Evolutionary conservation across 2,329 filamentous ascomycete genomes (phyloP), one percentile per base, ranked within the genome.

Genomic region (Trichoderma atroviride): DNA sequence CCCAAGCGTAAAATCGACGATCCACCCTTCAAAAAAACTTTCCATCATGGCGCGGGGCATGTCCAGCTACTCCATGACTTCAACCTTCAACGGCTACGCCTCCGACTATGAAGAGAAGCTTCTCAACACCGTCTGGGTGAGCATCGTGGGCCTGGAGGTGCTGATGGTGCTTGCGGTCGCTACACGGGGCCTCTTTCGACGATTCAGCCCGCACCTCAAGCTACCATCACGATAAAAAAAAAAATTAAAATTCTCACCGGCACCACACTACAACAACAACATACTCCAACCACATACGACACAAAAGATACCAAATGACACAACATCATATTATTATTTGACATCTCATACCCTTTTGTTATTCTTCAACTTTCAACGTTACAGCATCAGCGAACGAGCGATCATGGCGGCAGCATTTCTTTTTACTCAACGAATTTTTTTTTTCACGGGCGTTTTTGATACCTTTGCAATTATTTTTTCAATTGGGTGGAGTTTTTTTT

Each of bases 111-210:
- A 82, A 69, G 78, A 80, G 69, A 74, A 76, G 62, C 77, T 84
- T 40, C 76, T 85, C 58, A 84, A 85, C 77, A 77, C 78, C 40
- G 73, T 85, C 59, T 85, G 83, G 82, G 78, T 85, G 59, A 80
- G 81, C 52, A 79, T 85, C n/a, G 74, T 85, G 52, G 79, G 79
- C 22, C 73, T 85, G 43, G 82, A 85, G 71, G 79, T 81, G 22
- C 69, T 83, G 55, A 80, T 85, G 78, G 80, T 85, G 4, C 69
- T 82, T 35, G 78, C 79, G 11, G 80, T 84, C 14, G 78, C 76
- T 29, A 72, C 78, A 9, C 75, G 76, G 67, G 75, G 75, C 64
- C 71, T 78, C 50, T 69, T 78, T 24, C 78, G 78, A 70, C 70
- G 75, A 63, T 55, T 70, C 33, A 65, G 59, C 66, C 58, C 69